Percentiles rank a stretch among this genome's conserved stretches.
phyloP scores from a whole-genome alignment of 169 alveolate species.

The Plasmodium blacklocki region DNA sequence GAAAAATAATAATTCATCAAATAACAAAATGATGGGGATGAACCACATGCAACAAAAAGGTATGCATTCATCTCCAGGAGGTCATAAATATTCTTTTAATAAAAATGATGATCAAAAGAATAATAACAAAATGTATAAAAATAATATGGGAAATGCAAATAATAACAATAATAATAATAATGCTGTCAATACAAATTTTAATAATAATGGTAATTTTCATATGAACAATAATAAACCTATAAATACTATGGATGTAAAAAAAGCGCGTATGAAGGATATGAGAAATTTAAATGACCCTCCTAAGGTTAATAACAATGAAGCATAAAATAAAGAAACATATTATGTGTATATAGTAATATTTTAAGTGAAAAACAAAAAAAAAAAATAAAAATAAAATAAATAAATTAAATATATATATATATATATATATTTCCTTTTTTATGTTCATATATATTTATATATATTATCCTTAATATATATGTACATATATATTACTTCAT shows the following conservation, averaged over 20 bases:
- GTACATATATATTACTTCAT: no score
- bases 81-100: conserved; percentile 27
- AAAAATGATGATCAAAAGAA: conserved; percentile 37
- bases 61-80: neutral
- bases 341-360: no score
- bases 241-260: conserved; percentile 39
- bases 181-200: neutral
- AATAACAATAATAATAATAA: conserved; percentile 3
- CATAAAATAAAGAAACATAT: no score
- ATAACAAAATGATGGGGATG: conserved; percentile 12
- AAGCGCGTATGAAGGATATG: conserved; percentile 64
- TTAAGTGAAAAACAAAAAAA: no score
- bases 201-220: conserved; percentile 3
- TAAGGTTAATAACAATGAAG: neutral
- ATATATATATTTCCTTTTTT: no score
- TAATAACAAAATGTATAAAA: conserved; percentile 10
- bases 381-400: no score
- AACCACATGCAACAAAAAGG: conserved; percentile 8
- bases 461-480: no score
- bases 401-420: no score
- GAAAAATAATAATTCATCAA: conserved; percentile 11
- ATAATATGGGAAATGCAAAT: no score
- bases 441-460: no score
- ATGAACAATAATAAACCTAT: conserved; percentile 22
- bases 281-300: conserved; percentile 47